Conservation (phyloP, 331 rosid species). For the Quercus lobata region DNA sequence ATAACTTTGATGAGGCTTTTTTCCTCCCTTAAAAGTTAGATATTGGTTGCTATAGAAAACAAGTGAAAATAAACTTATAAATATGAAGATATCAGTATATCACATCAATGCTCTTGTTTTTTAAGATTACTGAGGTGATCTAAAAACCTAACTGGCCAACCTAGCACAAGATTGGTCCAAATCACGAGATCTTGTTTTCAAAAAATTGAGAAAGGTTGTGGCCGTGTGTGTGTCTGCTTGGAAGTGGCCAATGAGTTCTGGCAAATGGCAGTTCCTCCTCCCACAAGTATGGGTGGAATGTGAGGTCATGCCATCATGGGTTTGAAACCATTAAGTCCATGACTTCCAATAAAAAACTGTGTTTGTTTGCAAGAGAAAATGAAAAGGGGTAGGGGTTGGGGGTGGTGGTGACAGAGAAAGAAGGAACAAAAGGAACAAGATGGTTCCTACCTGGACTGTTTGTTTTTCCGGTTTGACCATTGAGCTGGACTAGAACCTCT, state of each 20-base stretch:
- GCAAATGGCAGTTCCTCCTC: no score
- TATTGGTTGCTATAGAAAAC: background rate
- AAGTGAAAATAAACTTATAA: background rate
- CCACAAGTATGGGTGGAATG: no score
- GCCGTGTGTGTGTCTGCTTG: no score
- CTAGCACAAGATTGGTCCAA: background rate
- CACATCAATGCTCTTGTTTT: background rate
- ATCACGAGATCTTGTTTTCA: background rate
- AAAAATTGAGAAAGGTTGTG: no score
- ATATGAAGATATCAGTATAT: background rate
- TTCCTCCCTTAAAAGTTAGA: background rate
- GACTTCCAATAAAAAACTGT: no score
- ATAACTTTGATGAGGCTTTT: background rate
- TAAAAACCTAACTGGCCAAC: background rate
- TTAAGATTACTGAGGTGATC: background rate
- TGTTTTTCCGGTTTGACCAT: background rate
- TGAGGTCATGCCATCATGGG: no score
- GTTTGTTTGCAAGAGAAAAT: no score
- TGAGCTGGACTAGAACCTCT: background rate
- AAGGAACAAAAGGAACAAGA: background rate
- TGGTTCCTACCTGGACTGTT: background rate
- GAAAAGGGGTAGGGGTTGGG: no score
- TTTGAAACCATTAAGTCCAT: no score
- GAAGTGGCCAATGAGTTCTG: no score
- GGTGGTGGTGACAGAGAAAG: no score